Evolutionary conservation across 768 basidiomycete genomes (phyloP).

Genomic region (Glaciozyma antarctica): DNA sequence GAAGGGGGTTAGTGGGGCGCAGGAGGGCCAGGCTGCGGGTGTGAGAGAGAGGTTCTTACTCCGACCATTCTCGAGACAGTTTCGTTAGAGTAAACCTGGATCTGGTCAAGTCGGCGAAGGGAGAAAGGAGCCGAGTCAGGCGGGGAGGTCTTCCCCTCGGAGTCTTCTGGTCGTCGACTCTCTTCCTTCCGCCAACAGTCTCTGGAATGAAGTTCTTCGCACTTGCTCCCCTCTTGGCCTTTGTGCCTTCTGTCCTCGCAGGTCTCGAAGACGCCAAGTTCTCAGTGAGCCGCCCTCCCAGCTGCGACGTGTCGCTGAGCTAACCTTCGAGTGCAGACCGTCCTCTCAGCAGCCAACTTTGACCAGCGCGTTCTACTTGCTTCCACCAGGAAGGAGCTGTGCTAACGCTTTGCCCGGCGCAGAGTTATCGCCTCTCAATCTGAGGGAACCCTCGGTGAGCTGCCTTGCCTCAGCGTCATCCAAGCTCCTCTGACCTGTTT

Average conservation of each 20-base stretch:
- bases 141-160: no score
- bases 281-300: slow-evolving; percentile 6
- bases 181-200: no score
- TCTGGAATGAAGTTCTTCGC: no score
- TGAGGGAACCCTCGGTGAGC: slow-evolving; percentile 48
- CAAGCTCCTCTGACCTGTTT: neutral
- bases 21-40: no score
- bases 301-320: neutral
- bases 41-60: no score
- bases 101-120: no score
- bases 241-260: slow-evolving; percentile 6
- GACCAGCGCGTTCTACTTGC: slow-evolving; percentile 53
- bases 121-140: no score
- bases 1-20: no score
- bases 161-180: no score
- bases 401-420: slow-evolving; percentile 46
- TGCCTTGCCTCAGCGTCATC: neutral
- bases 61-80: no score
- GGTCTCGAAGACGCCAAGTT: slow-evolving; percentile 34
- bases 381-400: neutral
- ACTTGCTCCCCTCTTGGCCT: no score
- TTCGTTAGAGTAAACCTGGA: no score
- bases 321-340: slow-evolving; percentile 13
- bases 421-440: slow-evolving; percentile 64
- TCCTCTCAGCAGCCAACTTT: slow-evolving; percentile 61